Conservation (phyloP, 768 basidiomycete species). For the Leccinellum albellum region DNA sequence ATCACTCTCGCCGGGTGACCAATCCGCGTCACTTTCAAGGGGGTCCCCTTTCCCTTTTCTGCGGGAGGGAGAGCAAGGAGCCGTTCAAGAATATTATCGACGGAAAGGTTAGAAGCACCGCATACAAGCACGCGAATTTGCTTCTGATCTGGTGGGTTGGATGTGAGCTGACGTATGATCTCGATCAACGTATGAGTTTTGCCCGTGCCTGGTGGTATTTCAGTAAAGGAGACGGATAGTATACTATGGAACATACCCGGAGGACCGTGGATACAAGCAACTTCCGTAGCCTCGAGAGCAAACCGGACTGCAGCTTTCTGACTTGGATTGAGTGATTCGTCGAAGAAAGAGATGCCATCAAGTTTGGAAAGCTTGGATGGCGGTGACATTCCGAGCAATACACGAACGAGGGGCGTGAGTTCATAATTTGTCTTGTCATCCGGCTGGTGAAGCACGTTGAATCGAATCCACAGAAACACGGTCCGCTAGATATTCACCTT, state of each 20-base stretch:
- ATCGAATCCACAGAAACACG: background rate
- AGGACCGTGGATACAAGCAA: conserved; percentile 96
- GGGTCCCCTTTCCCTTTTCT: conserved; percentile 41
- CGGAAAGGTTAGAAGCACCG: conserved; percentile 90
- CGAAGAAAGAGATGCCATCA: conserved; percentile 60
- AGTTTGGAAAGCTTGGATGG: conserved; percentile 40
- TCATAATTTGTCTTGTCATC: conserved; percentile 42
- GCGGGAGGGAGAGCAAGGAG: conserved; percentile 58
- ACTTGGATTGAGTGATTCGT: conserved; percentile 71
- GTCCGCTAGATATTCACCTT: conserved; percentile 13
- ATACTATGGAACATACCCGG: conserved; percentile 52
- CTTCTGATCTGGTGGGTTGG: conserved; percentile 40
- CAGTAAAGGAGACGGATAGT: background rate
- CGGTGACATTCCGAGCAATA: conserved; percentile 64
- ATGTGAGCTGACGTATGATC: conserved; percentile 79
- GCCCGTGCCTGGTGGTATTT: conserved; percentile 60
- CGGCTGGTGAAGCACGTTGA: conserved; percentile 19
- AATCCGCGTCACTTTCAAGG: conserved; percentile 72
- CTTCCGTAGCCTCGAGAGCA: conserved; percentile 72
- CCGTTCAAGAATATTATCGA: conserved; percentile 92
- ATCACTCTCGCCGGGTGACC: conserved; percentile 96
- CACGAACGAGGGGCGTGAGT: conserved; percentile 53
- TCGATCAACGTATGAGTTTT: conserved; percentile 97
- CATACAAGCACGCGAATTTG: conserved; percentile 75
- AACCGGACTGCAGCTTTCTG: conserved; percentile 84